Conservation (phyloP, 208 protist species). For the Leishmania tarentolae region DNA sequence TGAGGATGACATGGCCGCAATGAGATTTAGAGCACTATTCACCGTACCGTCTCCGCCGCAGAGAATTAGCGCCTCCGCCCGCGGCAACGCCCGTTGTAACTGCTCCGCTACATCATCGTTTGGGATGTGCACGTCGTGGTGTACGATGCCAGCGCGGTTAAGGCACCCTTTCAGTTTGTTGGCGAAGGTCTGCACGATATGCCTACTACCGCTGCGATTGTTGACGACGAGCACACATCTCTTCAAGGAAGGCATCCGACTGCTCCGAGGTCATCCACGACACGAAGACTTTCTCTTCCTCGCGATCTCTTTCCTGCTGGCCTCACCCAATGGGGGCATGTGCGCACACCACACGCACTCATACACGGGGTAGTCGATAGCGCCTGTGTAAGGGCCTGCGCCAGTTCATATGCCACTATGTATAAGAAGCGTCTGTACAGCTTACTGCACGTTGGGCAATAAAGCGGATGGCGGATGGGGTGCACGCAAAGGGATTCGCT, state of each 20-base stretch:
- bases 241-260: conserved; percentile 35
- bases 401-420: not conserved
- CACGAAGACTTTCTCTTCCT: not conserved
- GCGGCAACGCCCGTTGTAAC: conserved; percentile 15
- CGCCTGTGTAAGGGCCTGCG: not conserved
- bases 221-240: conserved; percentile 68
- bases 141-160: conserved; percentile 65
- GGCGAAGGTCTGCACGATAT: conserved; percentile 44
- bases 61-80: conserved; percentile 52
- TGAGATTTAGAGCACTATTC: conserved; percentile 66
- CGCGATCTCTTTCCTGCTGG: not conserved
- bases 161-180: conserved; percentile 68
- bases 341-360: not conserved
- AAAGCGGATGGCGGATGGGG: too few species aligned
- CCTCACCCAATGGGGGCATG: not conserved
- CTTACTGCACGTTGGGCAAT: not conserved
- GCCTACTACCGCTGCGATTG: conserved; percentile 68
- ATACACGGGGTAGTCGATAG: not conserved
- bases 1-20: conserved; percentile 26
- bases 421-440: not conserved
- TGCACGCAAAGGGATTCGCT: not conserved
- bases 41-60: conserved; percentile 84
- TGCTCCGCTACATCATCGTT: conserved; percentile 29
- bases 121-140: conserved; percentile 60
- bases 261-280: not conserved